Evolutionary conservation across 2,329 filamentous ascomycete genomes (phyloP), one percentile per base, ranked within the genome.

Genomic region (Zymoseptoria pseudotritici): DNA sequence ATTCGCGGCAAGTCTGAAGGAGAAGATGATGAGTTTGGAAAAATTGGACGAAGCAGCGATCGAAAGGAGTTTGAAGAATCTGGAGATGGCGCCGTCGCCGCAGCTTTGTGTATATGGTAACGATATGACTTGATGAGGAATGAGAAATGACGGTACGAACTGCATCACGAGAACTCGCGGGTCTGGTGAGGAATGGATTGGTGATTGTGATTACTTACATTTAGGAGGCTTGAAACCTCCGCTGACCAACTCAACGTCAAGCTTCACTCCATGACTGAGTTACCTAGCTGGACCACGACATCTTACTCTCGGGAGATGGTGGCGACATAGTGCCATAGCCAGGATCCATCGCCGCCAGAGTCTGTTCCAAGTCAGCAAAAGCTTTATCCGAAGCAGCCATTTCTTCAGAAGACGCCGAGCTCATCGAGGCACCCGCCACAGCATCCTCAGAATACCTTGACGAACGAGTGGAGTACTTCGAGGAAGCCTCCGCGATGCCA

Each of bases 1-100:
- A 19, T 78, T 75, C 61, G 74, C 71, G 4, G 62, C 66, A 20
- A 63, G 56, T 22, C 61, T 79, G 53, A 71, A 73, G 59, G 63
- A 59, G 46, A 70, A 67, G 50, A 74, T 77, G 73, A 68, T 61
- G 59, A 62, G 63, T 24, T 57, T 29, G 1, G 54, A 57, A n/a
- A 57, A n/a, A 46, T 29, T 57, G 17, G 61, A 58, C 5, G 22
- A 53, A 9, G 36, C 42, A 26, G 54, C 31, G 9, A n/a, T 61
- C 9, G 24, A 29, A 10, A 60, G 50, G 20, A 56, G 58, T 46
- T 20, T 64, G 10, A 36, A 58, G 31, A 59, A 64, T 3, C 36
- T 66, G 21, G 60, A 61, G 5, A 20, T 61, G 50, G 49, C 56
- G 22, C 57, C 58, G 4, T 13, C 52, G 21, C 57, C 59, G 3